These are phyloP conservation scores for Papiliotrema terrestris DNA, from an alignment of 1,284 basidiomycete species.

Conservation along the genomic window DNA sequence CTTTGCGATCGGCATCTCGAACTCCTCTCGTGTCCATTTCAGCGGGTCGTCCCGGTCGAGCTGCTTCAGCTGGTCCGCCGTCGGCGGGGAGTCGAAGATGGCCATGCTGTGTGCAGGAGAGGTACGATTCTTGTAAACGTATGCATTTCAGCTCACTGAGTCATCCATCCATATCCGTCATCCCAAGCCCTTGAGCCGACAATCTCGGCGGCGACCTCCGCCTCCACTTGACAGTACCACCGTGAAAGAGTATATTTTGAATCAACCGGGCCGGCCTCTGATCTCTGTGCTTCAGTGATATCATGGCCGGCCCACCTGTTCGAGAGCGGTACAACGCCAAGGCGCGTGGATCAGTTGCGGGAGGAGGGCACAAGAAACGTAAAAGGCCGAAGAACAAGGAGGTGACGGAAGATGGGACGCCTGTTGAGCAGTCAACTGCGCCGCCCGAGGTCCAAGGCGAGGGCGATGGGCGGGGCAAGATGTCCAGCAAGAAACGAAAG, in stretches of 20 bases:
- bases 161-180: no score
- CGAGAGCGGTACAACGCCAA: constrained; percentile 46
- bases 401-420: constrained; percentile 40
- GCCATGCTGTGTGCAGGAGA: background rate
- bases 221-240: no score
- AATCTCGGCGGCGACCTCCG: no score
- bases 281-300: background rate
- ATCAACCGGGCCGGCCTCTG: background rate
- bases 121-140: no score
- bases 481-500: constrained; percentile 49
- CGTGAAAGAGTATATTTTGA: no score
- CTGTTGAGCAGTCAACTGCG: constrained; percentile 38
- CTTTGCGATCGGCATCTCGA: constrained; percentile 41
- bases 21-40: constrained; percentile 46
- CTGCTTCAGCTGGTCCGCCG: constrained; percentile 8
- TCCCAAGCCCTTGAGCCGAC: no score
- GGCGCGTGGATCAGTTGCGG: constrained; percentile 42
- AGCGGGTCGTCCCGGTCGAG: constrained; percentile 43
- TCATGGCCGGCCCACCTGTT: constrained; percentile 39
- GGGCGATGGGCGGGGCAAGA: constrained; percentile 26
- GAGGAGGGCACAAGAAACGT: constrained; percentile 44
- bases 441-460: constrained; percentile 44
- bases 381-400: constrained; percentile 32
- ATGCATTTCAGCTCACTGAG: no score
- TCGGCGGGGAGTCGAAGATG: background rate